A percentile compares a stretch with the other conserved stretches of the same genome.
Evolutionary conservation across 441 rosid species (phyloP).

Genomic region (Francoa sonchifolia): DNA sequence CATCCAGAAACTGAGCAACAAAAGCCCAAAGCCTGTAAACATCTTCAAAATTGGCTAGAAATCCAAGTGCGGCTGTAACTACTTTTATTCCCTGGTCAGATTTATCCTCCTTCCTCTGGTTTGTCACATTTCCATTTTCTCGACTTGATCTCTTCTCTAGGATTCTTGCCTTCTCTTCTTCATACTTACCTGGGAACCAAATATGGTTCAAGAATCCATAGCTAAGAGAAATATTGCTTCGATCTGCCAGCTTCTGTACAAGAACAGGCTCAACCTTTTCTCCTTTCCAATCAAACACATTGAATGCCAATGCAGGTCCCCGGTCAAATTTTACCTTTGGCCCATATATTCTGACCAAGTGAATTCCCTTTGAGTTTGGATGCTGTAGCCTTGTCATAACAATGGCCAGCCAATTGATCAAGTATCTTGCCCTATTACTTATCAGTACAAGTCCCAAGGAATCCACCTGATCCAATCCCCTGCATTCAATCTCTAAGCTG

Average conservation of each 20-base stretch:
- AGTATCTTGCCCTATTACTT: constrained; percentile 60
- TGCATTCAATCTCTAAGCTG: constrained; percentile 27
- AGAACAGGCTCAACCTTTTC: constrained; percentile 62
- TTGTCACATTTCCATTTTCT: constrained; percentile 12
- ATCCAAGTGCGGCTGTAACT: constrained; percentile 66
- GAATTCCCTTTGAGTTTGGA: constrained; percentile 35
- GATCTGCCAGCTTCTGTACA: constrained; percentile 84
- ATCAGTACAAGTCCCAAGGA: constrained; percentile 46
- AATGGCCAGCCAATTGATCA: constrained; percentile 77
- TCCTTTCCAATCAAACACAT: constrained; percentile 73
- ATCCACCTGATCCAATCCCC: constrained; percentile 68
- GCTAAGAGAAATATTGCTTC: constrained; percentile 59
- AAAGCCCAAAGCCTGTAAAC: constrained; percentile 69
- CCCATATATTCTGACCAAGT: constrained; percentile 64
- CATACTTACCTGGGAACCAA: constrained; percentile 45
- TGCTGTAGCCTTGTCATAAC: constrained; percentile 72
- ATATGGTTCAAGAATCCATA: constrained; percentile 57
- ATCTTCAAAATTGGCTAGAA: constrained; percentile 73
- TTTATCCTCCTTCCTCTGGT: constrained; percentile 25
- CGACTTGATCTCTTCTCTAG: constrained; percentile 32
- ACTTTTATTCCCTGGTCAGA: constrained; percentile 39
- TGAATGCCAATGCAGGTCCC: constrained; percentile 82
- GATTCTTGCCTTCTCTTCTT: constrained; percentile 37
- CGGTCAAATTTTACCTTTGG: constrained; percentile 73
- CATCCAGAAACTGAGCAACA: constrained; percentile 73